These are phyloP conservation scores for Pleurotus cornucopiae DNA, from an alignment of 768 basidiomycete species.

Conservation along the genomic window DNA sequence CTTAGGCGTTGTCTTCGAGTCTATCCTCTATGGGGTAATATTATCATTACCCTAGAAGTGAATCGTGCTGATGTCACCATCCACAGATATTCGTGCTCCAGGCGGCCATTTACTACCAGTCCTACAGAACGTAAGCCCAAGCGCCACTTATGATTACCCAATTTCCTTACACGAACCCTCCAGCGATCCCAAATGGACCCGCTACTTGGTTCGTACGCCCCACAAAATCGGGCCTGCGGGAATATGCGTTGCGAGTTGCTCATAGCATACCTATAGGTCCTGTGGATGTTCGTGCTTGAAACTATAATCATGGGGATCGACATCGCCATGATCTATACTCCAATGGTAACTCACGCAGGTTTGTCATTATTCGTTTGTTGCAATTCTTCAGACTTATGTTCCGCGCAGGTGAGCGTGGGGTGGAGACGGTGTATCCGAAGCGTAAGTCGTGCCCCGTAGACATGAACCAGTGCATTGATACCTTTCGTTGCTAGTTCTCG, in stretches of 20 bases:
- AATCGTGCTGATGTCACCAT: not conserved
- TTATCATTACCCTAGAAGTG: not conserved
- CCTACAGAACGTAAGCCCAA: constrained; percentile 6
- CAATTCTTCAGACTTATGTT: not conserved
- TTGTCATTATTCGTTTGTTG: not conserved
- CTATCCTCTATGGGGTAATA: constrained; percentile 13
- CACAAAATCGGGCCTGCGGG: too few species aligned
- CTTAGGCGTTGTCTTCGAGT: constrained; percentile 15
- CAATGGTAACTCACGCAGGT: constrained; percentile 13
- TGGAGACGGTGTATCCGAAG: constrained; percentile 18
- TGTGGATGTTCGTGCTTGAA: constrained; percentile 15
- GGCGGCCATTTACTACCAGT: constrained; percentile 9
- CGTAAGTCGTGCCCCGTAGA: constrained; percentile 15
- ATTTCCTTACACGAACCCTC: not conserved
- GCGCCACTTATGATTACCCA: not conserved
- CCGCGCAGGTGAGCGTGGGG: constrained; percentile 7
- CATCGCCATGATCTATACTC: constrained; percentile 16
- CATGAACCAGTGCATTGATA: not conserved
- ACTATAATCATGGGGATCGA: constrained; percentile 13
- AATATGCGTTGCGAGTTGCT: not conserved
- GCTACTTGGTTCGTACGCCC: constrained; percentile 24
- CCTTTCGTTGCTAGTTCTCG: constrained; percentile 20
- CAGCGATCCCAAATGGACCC: constrained; percentile 30
- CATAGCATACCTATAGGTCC: not conserved
- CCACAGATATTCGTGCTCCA: constrained; percentile 17